Evolutionary conservation across 164 flowering plant genomes (phyloP), one percentile per base, ranked within the genome.

Genomic region (Vitis vinifera): DNA sequence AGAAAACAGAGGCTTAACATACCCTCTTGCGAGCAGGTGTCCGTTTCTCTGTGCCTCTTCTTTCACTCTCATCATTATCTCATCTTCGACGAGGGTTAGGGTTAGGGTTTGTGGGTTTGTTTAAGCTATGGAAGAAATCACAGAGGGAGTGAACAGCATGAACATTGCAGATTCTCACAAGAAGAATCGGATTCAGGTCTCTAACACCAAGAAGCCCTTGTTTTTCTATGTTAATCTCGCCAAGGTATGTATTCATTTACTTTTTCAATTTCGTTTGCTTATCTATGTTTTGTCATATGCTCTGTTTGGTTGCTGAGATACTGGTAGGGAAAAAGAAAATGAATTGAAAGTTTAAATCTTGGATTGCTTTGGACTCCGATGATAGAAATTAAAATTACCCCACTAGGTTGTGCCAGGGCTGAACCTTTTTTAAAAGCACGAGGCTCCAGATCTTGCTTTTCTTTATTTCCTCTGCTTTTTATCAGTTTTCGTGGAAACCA

Each of bases 151-250:
- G 14, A 82, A 77, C 78, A 82, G 78, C 80, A 71, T 87, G 44
- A 75, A 30, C 80, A 53, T 87, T 55, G 51, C 14, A 11, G 91
- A 87, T 72, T 47, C 73, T 8, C 78, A 75, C 67, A 85, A 82
- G 87, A 84, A 81, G 86, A 89, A 89, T 37, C 84, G 91, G 10
- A 89, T 89, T 76, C 89, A 87, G 73, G 93, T 89, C 60, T 87
- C 93, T 75, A 87, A 87, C 81, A 87, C 93, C 58, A 79, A 86
- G 73, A 84, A 84, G 51, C 86, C 85, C 62, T 69, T 85, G 55
- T 85, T 85, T 73, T 85, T 85, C 79, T 85, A 85, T 67, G 87
- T 85, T 29, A 83, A 85, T 80, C 89, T 85, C 77, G 84, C 89
- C 63, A 85, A 85, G 87, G 89, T 81, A 67, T 37, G 52, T 51